Evolutionary conservation across 2,329 filamentous ascomycete species (phyloP), one percentile per base, ranked within the genome.

Genomic region (Paraconiothyrium sp.): DNA sequence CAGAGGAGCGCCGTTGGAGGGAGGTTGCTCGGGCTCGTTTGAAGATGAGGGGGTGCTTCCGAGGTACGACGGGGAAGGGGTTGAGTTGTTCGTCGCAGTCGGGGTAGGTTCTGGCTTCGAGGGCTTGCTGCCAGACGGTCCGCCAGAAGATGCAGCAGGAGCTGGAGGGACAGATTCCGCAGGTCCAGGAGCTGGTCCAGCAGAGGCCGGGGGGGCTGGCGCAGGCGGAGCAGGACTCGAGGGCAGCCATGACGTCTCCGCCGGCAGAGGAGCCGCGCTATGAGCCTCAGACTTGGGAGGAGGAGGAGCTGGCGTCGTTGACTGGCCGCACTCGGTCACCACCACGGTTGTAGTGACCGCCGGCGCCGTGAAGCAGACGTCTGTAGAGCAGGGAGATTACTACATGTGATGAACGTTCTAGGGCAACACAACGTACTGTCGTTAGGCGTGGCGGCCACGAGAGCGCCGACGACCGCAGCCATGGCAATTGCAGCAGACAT

Each of bases 291-390:
- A 57, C 58, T 44, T 37, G 48, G 54, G 47, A 11, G 59, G 41
- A 51, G 61, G 58, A 44, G 56, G 48, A 47, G 44, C 61, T 30
- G 61, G 57, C 46, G 58, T 52, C 41, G 67, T 62, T 44, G 54
- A 34, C 56, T 60, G 49, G 60, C 56, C 62, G 61, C 71, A 75
- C 57, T 69, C 63, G 50, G 68, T 72, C 64, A 69, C 60, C 37
- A 68, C 72, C 55, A 74, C 63, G 54, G 72, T 75, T 27, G 73
- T 67, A 30, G 69, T 74, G 52, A 63, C 62, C n/a, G 68, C 61
- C 24, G 66, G 39, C 41, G 63, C 63, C 61, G 68, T 69, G 34
- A 34, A 16, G 30, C 57, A 63, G 54, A 32, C 22, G 14, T 59
- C 67, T 61, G 55, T 24, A 62, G 10, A 39, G 9, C 9, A 22